Evolutionary conservation across 805 yeast species (phyloP).

Genomic region (Nakazawaea anatomiae): DNA sequence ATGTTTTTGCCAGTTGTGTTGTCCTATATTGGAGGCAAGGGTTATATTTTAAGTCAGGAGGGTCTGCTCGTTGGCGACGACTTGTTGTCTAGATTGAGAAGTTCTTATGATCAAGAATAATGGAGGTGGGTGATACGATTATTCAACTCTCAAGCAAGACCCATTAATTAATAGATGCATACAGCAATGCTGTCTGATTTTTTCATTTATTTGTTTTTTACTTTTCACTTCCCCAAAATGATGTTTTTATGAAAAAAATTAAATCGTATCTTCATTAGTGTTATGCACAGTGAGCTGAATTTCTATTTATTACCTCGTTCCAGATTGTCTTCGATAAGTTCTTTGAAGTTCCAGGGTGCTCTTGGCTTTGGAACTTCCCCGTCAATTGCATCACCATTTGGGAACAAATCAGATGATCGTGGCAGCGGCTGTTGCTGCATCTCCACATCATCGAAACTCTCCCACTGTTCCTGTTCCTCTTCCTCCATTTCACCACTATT

Average conservation of each 20-base stretch:
- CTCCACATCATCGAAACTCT: background rate
- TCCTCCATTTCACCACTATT: too few relatives aligned
- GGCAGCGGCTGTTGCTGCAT: background rate
- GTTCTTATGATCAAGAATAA: background rate
- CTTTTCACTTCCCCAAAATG: background rate
- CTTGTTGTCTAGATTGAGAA: slow-evolving; percentile 16
- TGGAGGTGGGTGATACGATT: background rate
- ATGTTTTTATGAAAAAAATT: too few relatives aligned
- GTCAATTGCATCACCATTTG: too few relatives aligned
- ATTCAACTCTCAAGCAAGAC: background rate
- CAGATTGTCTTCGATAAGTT: too few relatives aligned
- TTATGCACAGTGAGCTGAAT: too few relatives aligned
- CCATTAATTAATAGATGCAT: too few relatives aligned
- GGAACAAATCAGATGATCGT: too few relatives aligned
- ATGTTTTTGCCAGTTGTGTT: slow-evolving; percentile 73
- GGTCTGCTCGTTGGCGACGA: slow-evolving; percentile 19
- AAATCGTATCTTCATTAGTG: background rate
- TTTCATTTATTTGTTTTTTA: too few relatives aligned
- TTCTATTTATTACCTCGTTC: too few relatives aligned
- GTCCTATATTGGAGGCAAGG: slow-evolving; percentile 56
- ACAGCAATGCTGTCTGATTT: too few relatives aligned
- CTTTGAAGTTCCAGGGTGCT: background rate
- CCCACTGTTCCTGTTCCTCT: background rate
- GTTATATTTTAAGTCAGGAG: slow-evolving; percentile 27
- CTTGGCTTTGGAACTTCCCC: too few relatives aligned